These are phyloP conservation scores for Skeletonema marinoi DNA, from an alignment of 108 stramenopile species.

Conservation along the genomic window DNA sequence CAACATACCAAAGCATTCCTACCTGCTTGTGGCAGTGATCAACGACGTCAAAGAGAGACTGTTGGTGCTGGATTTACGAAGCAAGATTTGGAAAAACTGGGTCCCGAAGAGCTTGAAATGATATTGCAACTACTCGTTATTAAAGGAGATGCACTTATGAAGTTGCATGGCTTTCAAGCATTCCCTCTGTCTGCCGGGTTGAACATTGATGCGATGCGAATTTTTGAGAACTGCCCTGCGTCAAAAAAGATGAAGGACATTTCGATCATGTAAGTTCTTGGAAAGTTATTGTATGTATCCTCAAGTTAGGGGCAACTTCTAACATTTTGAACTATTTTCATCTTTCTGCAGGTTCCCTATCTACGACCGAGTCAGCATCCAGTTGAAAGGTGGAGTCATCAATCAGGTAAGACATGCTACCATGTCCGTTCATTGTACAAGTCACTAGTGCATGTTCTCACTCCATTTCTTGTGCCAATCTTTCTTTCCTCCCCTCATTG, in stretches of 20 bases:
- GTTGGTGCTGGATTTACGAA: conserved; percentile 38
- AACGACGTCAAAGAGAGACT: conserved; percentile 14
- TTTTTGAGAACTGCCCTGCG: conserved; percentile 41
- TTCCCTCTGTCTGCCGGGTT: conserved; percentile 22
- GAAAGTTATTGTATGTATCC: background rate
- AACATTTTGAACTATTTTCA: background rate
- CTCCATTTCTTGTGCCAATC: too few relatives aligned
- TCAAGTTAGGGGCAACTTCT: background rate
- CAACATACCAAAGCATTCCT: too few relatives aligned
- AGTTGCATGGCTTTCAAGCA: conserved; percentile 19
- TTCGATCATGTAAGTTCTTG: background rate
- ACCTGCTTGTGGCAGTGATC: conserved; percentile 21
- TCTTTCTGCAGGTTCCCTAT: conserved; percentile 29
- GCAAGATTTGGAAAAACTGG: conserved; percentile 18
- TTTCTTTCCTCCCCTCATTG: background rate
- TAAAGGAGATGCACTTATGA: conserved; percentile 29
- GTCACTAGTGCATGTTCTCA: too few relatives aligned
- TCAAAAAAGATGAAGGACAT: conserved; percentile 29
- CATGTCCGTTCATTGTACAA: too few relatives aligned
- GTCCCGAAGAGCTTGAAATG: conserved; percentile 32
- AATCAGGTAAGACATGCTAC: background rate
- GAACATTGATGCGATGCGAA: conserved; percentile 30
- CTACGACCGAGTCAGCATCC: conserved; percentile 20
- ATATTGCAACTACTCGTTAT: conserved; percentile 28
- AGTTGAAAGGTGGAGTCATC: conserved; percentile 31